These are phyloP conservation scores for Rhodotorula kratochvilovae DNA, from an alignment of 768 basidiomycete species.

Conservation along the genomic window DNA sequence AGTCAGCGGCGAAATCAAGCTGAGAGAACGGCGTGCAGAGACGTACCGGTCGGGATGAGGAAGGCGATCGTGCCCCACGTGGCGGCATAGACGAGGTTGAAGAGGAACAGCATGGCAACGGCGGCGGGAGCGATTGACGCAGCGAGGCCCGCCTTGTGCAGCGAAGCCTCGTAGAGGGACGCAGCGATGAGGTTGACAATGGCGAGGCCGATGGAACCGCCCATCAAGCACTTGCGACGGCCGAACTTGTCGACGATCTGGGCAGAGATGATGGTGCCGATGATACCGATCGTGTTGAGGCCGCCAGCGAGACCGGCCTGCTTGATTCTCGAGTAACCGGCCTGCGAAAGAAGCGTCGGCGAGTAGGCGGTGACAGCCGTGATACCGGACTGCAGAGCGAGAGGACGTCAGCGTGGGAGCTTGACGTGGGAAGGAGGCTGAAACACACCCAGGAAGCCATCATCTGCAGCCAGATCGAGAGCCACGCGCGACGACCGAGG, in stretches of 20 bases:
- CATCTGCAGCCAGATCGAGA: constrained; percentile 40
- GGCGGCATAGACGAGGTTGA: constrained; percentile 46
- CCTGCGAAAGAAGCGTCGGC: constrained; percentile 39
- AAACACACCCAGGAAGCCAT: constrained; percentile 21
- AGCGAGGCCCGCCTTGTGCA: constrained; percentile 18
- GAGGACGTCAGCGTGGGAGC: too few relatives aligned
- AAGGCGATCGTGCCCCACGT: constrained; percentile 38
- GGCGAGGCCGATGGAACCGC: constrained; percentile 17
- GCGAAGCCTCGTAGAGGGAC: constrained; percentile 36
- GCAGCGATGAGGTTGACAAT: constrained; percentile 34
- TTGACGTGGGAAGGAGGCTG: neutral
- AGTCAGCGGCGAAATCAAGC: too few relatives aligned
- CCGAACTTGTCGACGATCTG: constrained; percentile 15
- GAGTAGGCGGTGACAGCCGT: constrained; percentile 9
- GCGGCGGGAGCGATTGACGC: constrained; percentile 38
- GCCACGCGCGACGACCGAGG: constrained; percentile 38
- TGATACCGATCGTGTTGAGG: constrained; percentile 39
- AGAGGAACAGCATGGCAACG: constrained; percentile 52
- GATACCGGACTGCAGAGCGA: too few relatives aligned
- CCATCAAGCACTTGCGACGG: constrained; percentile 36
- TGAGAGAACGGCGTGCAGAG: neutral
- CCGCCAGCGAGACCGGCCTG: constrained; percentile 41
- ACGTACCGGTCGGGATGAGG: constrained; percentile 21
- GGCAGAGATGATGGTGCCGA: constrained; percentile 23
- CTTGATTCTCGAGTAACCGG: constrained; percentile 37